Base-by-base conservation (phyloP, 2,329 filamentous ascomycete species). In the Massarina eburnea region DNA sequence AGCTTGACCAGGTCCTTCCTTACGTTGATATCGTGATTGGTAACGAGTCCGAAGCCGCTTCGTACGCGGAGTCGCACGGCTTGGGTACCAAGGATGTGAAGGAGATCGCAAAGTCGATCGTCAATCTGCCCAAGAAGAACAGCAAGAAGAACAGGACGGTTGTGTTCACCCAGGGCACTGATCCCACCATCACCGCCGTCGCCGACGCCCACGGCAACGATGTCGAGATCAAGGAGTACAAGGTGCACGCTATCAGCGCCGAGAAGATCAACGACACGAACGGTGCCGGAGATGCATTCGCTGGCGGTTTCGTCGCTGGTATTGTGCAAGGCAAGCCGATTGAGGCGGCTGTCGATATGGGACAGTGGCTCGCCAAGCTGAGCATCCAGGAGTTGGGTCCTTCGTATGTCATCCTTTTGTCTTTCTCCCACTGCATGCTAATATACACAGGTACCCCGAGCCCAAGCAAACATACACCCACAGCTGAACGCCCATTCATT, bases 21-120 rank as follows among this genome's bases (percentile, higher is more conserved):
- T 96, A 96, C 83, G 95, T 91, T 80, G 91, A 97, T 77, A 95
- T 92, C 75, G 80, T 97, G 51, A 88, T 99, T 71, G 92, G 91
- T 67, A 99, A 99, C 77, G 94, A 99, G 84, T 88, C 89, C 57
- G 94, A 99, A 78, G 92, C 91, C 39, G 82, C 85, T 59, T 80
- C 91, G 46, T 99, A 92, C 75, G 89, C 91, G 56, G 85, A 91
- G 71, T 85, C 85, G 48, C 91, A 96, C 74, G 78, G 78, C 58
- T 80, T 94, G 62, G 78, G 70, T 32, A 86, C 82, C 59, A 87
- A 85, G 62, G 86, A 92, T 71, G 83, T 96, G 67, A 82, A 85
- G 67, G 86, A 88, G 72, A 92, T 97, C 65, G 91, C 89, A 59
- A 86, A 88, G 78, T 78, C 85, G 71, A 82, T 99, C 57, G 91